Conservation (phyloP, 768 basidiomycete genomes). For the Podaxis carcinomalis region DNA sequence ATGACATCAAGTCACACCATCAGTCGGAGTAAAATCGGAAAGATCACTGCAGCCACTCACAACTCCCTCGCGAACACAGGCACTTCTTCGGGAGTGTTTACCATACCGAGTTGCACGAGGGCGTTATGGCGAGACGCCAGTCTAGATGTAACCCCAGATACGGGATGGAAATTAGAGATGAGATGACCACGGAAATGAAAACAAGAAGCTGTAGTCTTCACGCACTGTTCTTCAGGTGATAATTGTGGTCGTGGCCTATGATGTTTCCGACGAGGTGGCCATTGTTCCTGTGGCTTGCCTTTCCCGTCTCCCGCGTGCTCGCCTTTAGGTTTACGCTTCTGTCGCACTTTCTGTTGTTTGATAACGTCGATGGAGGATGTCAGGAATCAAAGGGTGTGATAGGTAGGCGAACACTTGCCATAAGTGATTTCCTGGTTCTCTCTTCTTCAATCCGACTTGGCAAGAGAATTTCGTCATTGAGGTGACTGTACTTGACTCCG, state of each 20-base stretch:
- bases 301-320: constrained; percentile 14
- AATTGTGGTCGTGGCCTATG: constrained; percentile 41
- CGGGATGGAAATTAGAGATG: background rate
- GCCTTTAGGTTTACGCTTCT: constrained; percentile 18
- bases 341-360: constrained; percentile 26
- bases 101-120: constrained; percentile 57
- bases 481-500: constrained; percentile 71
- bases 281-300: constrained; percentile 36
- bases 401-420: constrained; percentile 29
- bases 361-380: background rate
- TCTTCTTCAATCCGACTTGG: constrained; percentile 69
- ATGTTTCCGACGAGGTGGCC: constrained; percentile 65
- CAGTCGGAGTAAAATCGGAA: constrained; percentile 6
- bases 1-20: background rate
- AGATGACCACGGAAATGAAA: constrained; percentile 8
- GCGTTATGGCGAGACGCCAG: constrained; percentile 52
- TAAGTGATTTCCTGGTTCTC: constrained; percentile 47
- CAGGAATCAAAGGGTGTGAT: background rate
- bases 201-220: background rate
- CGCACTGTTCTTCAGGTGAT: constrained; percentile 48
- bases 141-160: constrained; percentile 27
- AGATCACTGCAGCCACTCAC: constrained; percentile 35
- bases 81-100: constrained; percentile 47
- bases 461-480: constrained; percentile 65
- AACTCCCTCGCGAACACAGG: constrained; percentile 60